These are phyloP conservation scores for Paraconiothyrium sp. DNA, from an alignment of 2,329 filamentous ascomycete genomes.

Conservation along the genomic window DNA sequence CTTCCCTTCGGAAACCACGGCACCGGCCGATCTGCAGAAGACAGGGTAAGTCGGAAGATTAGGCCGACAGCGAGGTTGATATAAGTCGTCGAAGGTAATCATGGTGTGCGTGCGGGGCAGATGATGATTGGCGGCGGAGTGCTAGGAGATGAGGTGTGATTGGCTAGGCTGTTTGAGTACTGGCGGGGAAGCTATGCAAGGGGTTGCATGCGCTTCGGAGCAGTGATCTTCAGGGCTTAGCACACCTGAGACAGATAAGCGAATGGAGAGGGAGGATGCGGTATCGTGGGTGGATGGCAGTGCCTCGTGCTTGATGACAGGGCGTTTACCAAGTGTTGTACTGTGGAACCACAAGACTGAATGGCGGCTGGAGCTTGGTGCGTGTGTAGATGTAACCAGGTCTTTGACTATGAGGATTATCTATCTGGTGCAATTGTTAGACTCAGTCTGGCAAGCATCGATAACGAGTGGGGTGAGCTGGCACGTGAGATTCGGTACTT, in stretches of 20 bases:
- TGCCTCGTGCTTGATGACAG: neutral
- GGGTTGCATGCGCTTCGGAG: slow-evolving; percentile 32
- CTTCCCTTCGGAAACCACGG: slow-evolving; percentile 39
- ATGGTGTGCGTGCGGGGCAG: slow-evolving; percentile 40
- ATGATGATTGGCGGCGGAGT: slow-evolving; percentile 36
- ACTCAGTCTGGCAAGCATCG: neutral
- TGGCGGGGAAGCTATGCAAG: slow-evolving; percentile 10
- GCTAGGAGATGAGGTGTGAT: slow-evolving; percentile 29
- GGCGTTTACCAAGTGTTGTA: neutral
- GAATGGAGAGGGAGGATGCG: slow-evolving; percentile 24
- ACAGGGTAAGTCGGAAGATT: slow-evolving; percentile 28
- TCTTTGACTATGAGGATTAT: too few relatives aligned
- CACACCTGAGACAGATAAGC: slow-evolving; percentile 18
- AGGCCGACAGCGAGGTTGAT: slow-evolving; percentile 20
- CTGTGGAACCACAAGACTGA: neutral
- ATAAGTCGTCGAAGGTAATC: slow-evolving; percentile 2
- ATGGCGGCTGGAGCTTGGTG: neutral
- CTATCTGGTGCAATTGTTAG: neutral
- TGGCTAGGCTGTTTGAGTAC: slow-evolving; percentile 30
- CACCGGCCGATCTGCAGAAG: slow-evolving; percentile 40
- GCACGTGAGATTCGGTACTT: neutral
- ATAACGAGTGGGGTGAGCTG: slow-evolving; percentile 6
- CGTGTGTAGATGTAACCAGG: neutral
- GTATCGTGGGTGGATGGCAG: slow-evolving; percentile 1
- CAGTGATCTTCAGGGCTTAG: slow-evolving; percentile 23